Evolutionary conservation across 441 rosid genomes (phyloP).

Genomic region (Pelargonium cotyledonis): DNA sequence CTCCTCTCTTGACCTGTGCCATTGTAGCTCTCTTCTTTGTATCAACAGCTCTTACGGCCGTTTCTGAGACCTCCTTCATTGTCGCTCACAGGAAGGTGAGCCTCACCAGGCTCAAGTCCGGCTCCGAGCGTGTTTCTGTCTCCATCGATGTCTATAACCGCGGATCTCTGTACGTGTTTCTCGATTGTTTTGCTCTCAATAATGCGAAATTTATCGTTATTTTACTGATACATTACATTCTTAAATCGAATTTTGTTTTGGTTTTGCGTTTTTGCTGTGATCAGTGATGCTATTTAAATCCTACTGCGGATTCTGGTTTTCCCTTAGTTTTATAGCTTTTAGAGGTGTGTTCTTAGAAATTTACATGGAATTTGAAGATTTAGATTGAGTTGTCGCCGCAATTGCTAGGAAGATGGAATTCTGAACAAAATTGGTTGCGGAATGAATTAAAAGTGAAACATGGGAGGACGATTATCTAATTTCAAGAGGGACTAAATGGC

Average conservation of each 20-base stretch:
- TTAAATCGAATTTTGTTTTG: neutral
- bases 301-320: neutral
- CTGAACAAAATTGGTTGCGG: neutral
- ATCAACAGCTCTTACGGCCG: constrained; percentile 42
- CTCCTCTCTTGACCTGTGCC: constrained; percentile 25
- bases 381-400: neutral
- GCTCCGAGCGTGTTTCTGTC: constrained; percentile 73
- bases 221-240: neutral
- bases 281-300: too few relatives aligned
- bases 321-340: neutral
- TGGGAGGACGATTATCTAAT: neutral
- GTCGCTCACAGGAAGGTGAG: constrained; percentile 90
- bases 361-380: neutral
- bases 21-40: constrained; percentile 37
- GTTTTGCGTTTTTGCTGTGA: neutral
- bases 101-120: constrained; percentile 68
- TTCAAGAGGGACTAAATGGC: neutral
- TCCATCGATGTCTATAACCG: constrained; percentile 80
- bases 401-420: neutral
- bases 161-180: constrained; percentile 63
- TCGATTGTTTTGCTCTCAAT: neutral
- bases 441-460: neutral
- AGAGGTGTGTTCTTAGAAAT: neutral
- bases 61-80: constrained; percentile 70
- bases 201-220: neutral